Base-by-base conservation (phyloP, 148 eudicot species). In the Spergularia marina region DNA sequence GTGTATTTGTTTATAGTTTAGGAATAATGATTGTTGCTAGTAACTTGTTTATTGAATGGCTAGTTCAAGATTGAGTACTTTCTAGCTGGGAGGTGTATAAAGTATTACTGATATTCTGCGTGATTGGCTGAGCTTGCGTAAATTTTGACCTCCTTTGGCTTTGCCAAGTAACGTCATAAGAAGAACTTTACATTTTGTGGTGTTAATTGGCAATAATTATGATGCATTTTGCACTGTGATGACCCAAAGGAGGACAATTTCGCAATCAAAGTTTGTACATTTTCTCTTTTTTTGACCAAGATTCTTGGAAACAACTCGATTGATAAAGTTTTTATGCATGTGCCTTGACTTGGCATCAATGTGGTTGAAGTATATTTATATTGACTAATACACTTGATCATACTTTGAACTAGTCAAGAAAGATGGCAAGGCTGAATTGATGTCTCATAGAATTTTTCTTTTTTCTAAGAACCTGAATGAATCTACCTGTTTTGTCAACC, bases 391-490 rank as follows among this genome's bases (percentile, higher is more conserved):
- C 47, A 53, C 41, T 20, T 34, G 49, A 1, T 55, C 9, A 10
- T 70, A 66, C 39, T 53, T 34, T 73, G 76, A 69, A 67, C 62
- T 52, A 65, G 76, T 65, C 53, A 71, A 64, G 44, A 70, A 56
- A 13, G 68, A 62, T 70, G 69, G 53, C 69, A 16, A 53, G 6
- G 61, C 21, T 61, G 68, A 74, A 44, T 44, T 44, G 49, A 1
- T 10, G 21, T 59, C 13, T 5, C 21, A 59, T 20, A 21, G 21
- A 36, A 59, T 59, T 6, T 20, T 59, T 30, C 64, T 23, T 20
- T 59, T 8, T 20, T 20, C n/a, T 59, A 17, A 9, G 64, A 59
- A 20, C 14, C 34, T 59, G 9, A 21, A 59, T 59, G 64, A 59
- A 2, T 13, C 15, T 20, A 59, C 36, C 49, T 44, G 49, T 44